Base-by-base conservation (phyloP, 495 filamentous ascomycete species). In the Penicillium maclennaniae region DNA sequence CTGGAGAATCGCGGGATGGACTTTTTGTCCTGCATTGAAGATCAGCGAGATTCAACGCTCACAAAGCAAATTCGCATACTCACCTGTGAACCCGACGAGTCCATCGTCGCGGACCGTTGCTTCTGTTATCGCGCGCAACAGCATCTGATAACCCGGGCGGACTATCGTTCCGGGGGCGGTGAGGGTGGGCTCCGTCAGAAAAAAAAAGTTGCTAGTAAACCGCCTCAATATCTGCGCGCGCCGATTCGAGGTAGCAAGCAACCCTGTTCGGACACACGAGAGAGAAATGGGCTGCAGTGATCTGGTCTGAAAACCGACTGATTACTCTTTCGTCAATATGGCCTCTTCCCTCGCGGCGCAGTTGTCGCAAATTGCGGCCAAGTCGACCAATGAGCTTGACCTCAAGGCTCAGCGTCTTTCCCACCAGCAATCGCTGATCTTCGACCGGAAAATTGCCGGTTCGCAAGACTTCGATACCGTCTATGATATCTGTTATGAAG, bases 351-450 rank as follows among this genome's bases (percentile, higher is more conserved):
- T 95, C 59, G 82, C 87, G 63, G 79, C 82, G 70, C 90, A 93
- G 79, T 65, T 95, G 69, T 85, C 87, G 73, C 81, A 86, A 65
- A 87, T 93, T 60, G 85, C 88, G 53, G 81, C 83, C 51, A 84
- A 85, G 59, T 89, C 88, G 49, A 87, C 85, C 46, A 83, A 86
- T 70, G 81, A 85, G 39, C 82, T 97, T 51, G 87, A 97, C 63
- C 82, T 95, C 43, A 95, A 95, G 66, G 87, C 89, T 45, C 87
- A 96, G 70, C 91, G 89, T 69, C 77, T 87, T 37, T 79, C 88
- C 23, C 92, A 97, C 74, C 89, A 88, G 43, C 88, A 93, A 61
- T 97, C 93, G 15, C 69, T 99, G 47, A 85, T 99, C 48, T 99
- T 91, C 69, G 90, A 95, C 60, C 81, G 83, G 37, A 80, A 83